Percentiles rank a stretch among this genome's conserved stretches.
Evolutionary conservation across 2,329 filamentous ascomycete genomes (phyloP).

Genomic region (Aspergillus calidoustus): DNA sequence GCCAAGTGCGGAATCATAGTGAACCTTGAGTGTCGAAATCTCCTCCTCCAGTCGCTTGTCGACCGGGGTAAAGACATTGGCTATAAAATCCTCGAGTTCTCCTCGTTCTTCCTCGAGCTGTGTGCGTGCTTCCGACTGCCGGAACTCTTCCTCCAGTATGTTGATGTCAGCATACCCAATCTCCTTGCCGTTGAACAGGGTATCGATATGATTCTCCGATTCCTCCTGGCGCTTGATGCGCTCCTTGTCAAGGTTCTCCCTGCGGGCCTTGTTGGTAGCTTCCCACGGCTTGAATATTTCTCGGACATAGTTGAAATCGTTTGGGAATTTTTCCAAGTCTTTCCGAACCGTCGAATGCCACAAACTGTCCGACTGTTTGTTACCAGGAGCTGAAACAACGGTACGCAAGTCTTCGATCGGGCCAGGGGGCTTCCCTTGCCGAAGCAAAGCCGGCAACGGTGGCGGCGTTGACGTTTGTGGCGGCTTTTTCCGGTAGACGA

Average conservation of each 20-base stretch:
- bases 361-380: conserved; percentile 39
- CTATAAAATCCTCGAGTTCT: conserved; percentile 57
- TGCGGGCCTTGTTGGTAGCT: conserved; percentile 46
- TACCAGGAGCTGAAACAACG: conserved; percentile 39
- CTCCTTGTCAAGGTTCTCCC: conserved; percentile 53
- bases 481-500: conserved; percentile 39
- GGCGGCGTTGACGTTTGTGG: conserved; percentile 32
- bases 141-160: conserved; percentile 59
- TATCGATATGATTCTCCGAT: conserved; percentile 57
- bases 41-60: conserved; percentile 56
- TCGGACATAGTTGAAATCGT: conserved; percentile 51
- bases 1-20: conserved; percentile 50
- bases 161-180: conserved; percentile 63
- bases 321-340: conserved; percentile 41
- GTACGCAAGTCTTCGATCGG: conserved; percentile 41
- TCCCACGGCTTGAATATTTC: conserved; percentile 53
- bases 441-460: conserved; percentile 38
- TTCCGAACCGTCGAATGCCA: conserved; percentile 39
- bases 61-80: conserved; percentile 55
- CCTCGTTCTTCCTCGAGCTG: conserved; percentile 58
- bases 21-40: conserved; percentile 53
- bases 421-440: conserved; percentile 31
- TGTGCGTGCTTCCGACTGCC: conserved; percentile 55
- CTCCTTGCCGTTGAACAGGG: conserved; percentile 60
- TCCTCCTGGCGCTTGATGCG: conserved; percentile 56